Evolutionary conservation across 441 rosid species (phyloP), one percentile per base, ranked within the genome.

Genomic region (Pelargonium citronellum): DNA sequence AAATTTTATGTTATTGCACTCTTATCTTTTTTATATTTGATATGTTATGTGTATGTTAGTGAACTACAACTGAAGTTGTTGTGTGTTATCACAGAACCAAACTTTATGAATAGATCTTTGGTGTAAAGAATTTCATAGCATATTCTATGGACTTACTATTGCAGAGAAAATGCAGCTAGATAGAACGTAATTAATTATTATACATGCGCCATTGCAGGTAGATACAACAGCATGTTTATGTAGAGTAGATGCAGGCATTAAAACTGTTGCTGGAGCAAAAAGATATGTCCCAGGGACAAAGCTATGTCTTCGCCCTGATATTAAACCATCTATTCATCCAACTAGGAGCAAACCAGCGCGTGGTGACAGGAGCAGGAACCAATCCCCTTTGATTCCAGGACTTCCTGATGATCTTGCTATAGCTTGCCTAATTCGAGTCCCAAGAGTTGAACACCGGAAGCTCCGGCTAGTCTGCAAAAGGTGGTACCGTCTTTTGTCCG

Each of bases 351-450:
- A 74, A 73, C 77, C 79, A 9, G 22, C 79, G 7, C 83, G 83
- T 7, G 75, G 86, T 58, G 83, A 81, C 73, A 78, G 85, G 75
- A 85, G 67, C 73, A 72, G 83, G 67, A 78, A 78, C 73, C 86
- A 79, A 69, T 81, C 82, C 64, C 88, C 86, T 64, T 74, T 85
- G 69, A 81, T 85, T 67, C 88, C 86, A 1, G 84, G 86, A 39
- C 86, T 85, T 44, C 86, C 88, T 0, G 86, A 85, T 69, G 88
- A 83, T 75, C 88, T 85, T 66, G 88, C 88, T 41, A 80, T 85
- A 9, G 86, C 88, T 17, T 85, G 88, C 78, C 76, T 85, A 15
- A 82, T 85, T 34, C 77, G 85, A 53, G 88, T 85, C n/a, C 88
- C 88, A 27, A 70, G 86, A 68, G 72, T 57, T 19, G 88, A 85